A percentile compares a stretch with the other conserved stretches of the same genome.
Evolutionary conservation across 2,329 filamentous ascomycete genomes (phyloP).

Genomic region (Sporothrix inflata): DNA sequence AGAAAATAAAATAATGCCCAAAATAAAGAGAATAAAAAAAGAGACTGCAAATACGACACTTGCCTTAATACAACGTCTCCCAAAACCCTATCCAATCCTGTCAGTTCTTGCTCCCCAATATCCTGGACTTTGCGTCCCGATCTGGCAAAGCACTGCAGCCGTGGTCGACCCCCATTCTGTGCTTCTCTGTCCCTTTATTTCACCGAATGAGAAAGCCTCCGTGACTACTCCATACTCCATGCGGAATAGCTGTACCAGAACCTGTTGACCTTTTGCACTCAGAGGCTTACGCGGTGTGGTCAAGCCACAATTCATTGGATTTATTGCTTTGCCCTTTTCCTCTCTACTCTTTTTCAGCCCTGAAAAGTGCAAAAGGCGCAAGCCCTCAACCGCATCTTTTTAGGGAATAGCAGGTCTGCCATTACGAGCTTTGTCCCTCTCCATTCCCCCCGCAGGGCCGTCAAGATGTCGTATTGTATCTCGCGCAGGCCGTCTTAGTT

Average conservation of each 20-base stretch:
- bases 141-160: constrained; percentile 7
- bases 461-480: background rate
- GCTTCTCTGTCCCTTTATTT: background rate
- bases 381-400: background rate
- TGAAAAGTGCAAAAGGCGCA: background rate
- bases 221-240: constrained; percentile 3
- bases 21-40: background rate
- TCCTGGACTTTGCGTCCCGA: constrained; percentile 3
- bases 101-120: background rate
- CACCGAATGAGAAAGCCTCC: background rate
- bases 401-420: background rate
- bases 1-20: background rate
- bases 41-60: background rate
- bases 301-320: constrained; percentile 1
- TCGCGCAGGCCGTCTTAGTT: background rate
- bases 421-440: background rate
- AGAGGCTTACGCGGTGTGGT: background rate
- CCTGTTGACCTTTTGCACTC: background rate
- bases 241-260: background rate
- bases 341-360: constrained; percentile 11
- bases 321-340: background rate
- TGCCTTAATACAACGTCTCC: background rate
- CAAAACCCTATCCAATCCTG: background rate
- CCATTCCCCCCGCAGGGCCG: background rate
- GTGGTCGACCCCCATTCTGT: background rate